Evolutionary conservation across 768 basidiomycete species (phyloP), one percentile per base, ranked within the genome.

Genomic region (Mycena olivaceomarginata): DNA sequence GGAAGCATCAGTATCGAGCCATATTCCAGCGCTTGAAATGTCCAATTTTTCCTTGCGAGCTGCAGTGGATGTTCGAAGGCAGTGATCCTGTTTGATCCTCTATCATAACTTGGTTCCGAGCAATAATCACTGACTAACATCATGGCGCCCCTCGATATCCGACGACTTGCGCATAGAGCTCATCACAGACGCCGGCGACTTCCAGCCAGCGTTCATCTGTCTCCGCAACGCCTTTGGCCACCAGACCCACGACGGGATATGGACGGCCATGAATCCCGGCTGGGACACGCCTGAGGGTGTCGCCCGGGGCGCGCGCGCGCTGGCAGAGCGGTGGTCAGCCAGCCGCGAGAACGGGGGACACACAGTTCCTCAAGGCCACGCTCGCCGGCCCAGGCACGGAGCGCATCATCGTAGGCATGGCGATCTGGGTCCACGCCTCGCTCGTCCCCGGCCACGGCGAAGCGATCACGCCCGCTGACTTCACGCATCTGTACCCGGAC

Each of bases 171-270:
- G 56, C 56, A 13, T 57, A 57, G 56, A 57, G 56, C 56, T 15
- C 56, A 57, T 57, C 56, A 57, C 56, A 57, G 56, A 25, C 1
- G 56, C 56, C 56, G 56, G 10, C n/a, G 56, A 57, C 56, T 57
- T 57, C 25, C 16, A 25, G 22, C 56, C 56, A 1, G 56, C 56
- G 12, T 57, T 57, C 56, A 57, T 57, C 11, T 57, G 56, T 57
- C 56, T 57, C 56, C 56, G 56, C 56, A 57, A 57, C 15, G 56
- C 56, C 56, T 57, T 57, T 31, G 56, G 56, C 56, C 56, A 57
- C 56, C 56, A 57, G n/a, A 57, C 25, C 11, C 56, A 57, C 5
- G 56, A 57, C 56, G 56, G 22, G 56, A 25, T 57, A 57, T 57
- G 56, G 56, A 31, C 56, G 22, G 56, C 25, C 56, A 31, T 25